Evolutionary conservation across 2,329 filamentous ascomycete species (phyloP).

Genomic region (Periconia macrospinosa): DNA sequence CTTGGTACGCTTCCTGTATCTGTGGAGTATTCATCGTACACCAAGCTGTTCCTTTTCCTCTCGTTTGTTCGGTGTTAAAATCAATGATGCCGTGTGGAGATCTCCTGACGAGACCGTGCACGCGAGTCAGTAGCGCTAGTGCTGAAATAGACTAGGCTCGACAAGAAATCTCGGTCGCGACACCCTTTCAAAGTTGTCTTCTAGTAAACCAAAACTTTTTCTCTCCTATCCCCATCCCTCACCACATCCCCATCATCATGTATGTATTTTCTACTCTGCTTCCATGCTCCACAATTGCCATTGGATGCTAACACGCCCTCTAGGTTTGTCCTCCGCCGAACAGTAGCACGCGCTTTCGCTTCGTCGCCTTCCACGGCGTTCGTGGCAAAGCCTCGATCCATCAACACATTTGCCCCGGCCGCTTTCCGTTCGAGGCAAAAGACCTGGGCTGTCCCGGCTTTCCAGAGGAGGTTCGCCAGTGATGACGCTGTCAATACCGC

Average conservation of each 20-base stretch:
- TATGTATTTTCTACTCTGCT: not conserved
- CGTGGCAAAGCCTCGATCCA: slow-evolving; percentile 44
- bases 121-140: not conserved
- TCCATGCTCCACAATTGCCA: slow-evolving; percentile 3
- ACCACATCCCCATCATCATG: not conserved
- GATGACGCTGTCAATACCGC: slow-evolving; percentile 48
- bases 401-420: slow-evolving; percentile 35
- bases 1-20: too few species aligned
- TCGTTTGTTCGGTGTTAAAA: too few species aligned
- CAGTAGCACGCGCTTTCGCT: slow-evolving; percentile 58
- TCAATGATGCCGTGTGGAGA: too few species aligned
- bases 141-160: not conserved
- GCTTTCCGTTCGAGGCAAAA: slow-evolving; percentile 38
- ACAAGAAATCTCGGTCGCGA: not conserved
- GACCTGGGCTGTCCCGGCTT: slow-evolving; percentile 42
- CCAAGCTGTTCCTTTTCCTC: too few species aligned
- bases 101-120: too few species aligned
- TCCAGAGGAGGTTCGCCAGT: slow-evolving; percentile 54
- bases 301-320: slow-evolving; percentile 17
- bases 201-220: not conserved
- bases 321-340: slow-evolving; percentile 62
- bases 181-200: not conserved
- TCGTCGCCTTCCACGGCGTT: slow-evolving; percentile 50
- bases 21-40: too few species aligned
- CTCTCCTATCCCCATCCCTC: not conserved